Evolutionary conservation across 2,329 filamentous ascomycete species (phyloP).

Genomic region (Colletotrichum phormii): DNA sequence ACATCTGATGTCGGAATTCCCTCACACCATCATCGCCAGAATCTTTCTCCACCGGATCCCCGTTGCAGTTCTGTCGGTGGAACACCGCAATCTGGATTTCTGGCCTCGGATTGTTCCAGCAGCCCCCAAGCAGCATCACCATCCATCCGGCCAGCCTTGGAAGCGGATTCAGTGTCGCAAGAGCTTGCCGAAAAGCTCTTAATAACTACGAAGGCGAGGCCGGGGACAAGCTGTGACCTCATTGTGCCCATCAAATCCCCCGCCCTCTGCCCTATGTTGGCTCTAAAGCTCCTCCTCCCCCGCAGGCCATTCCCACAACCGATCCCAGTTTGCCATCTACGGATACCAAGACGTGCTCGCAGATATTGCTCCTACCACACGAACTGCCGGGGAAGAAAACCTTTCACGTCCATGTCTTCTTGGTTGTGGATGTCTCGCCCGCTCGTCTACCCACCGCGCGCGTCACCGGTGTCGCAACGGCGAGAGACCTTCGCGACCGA

Average conservation of each 20-base stretch:
- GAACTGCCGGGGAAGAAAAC: neutral
- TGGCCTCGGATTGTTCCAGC: conserved; percentile 20
- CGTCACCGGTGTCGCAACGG: conserved; percentile 2
- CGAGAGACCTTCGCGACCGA: conserved; percentile 7
- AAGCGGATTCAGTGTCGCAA: neutral
- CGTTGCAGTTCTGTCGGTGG: conserved; percentile 9
- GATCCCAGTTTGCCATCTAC: neutral
- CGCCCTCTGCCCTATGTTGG: neutral
- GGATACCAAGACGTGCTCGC: neutral
- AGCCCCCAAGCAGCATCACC: neutral
- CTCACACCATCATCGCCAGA: conserved; percentile 31
- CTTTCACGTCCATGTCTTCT: neutral
- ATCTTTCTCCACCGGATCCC: conserved; percentile 18
- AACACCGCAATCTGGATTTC: conserved; percentile 6
- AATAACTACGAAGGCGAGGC: neutral
- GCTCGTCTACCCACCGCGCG: neutral
- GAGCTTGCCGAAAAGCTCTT: neutral
- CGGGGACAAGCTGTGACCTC: conserved; percentile 20
- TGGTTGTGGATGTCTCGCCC: neutral
- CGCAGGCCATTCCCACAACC: neutral
- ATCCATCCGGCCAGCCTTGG: neutral
- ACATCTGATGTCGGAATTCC: conserved; percentile 10
- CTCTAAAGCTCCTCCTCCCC: conserved; percentile 10
- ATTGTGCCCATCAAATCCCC: conserved; percentile 17
- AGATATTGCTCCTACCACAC: neutral